Base-by-base conservation (phyloP, 2,329 filamentous ascomycete genomes). In the Metarhizium album region DNA sequence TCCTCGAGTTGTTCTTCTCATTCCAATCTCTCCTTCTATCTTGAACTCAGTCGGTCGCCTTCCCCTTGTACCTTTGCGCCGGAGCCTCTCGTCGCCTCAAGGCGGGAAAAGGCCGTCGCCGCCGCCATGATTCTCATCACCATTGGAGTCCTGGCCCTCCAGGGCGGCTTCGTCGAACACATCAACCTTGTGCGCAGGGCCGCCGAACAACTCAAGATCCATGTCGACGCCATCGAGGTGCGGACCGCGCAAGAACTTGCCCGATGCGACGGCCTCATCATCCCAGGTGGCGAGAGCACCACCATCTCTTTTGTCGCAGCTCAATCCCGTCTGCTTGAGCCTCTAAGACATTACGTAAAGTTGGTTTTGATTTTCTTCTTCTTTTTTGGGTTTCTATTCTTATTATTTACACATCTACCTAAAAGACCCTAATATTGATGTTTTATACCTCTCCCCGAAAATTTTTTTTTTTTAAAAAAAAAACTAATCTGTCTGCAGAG, bases 241-340 rank as follows among this genome's bases (percentile, higher is more conserved):
- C 84, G 91, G 53, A 96, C 84, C 6, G 71, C 80, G 2, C 70
- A 74, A 6, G 78, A 95, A 60, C 76, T 98, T 31, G 71, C 76
- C 4, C 67, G 65, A 58, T 97, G 90, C 69, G 82, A 91, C 67
- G 91, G 82, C 24, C 77, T 98, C 42, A 82, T 98, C 62, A 82
- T 98, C 45, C 93, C 93, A 3, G 93, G 93, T 48, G 93, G 93
- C 54, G 93, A 98, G 68, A 95, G 89, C 69, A 97, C 93, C 1
- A 85, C 91, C 3, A 94, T 98, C 58, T 88, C 89, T 11, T 78
- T 96, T 29, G 87, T 96, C 16, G 93, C 93, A 3, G 82, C 82
- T 22, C 80, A 90, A 56, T 89, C 86, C 0, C 83, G 84, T 16
- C 71, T 98, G 35, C 71, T 98, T 50, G 88, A 94, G 59, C 90